Evolutionary conservation across 2,329 filamentous ascomycete genomes (phyloP).

Genomic region (Aspergillus fischeri): DNA sequence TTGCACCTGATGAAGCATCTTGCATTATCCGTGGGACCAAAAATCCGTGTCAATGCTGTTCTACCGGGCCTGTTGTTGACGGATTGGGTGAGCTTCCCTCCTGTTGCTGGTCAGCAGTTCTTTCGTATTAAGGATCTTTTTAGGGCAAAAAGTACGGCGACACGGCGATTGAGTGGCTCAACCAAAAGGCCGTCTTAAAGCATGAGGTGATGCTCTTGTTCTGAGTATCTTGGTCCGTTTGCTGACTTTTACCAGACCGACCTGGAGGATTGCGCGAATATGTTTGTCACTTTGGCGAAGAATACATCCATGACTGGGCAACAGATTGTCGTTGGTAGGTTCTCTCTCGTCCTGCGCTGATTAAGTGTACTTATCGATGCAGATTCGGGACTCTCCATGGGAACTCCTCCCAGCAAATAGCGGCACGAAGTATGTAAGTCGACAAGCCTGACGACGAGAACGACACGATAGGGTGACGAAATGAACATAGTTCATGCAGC

Average conservation of each 20-base stretch:
- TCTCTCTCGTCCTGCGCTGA: background rate
- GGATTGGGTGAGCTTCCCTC: background rate
- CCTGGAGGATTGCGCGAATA: conserved; percentile 26
- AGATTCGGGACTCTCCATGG: background rate
- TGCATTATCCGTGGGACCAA: conserved; percentile 38
- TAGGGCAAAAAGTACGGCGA: background rate
- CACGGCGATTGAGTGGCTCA: background rate
- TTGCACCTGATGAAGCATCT: conserved; percentile 58
- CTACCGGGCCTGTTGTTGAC: background rate
- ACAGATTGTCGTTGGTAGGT: conserved; percentile 27
- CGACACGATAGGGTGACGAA: too few species aligned
- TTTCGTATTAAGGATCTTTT: background rate
- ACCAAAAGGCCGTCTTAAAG: background rate
- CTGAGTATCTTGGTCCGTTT: background rate
- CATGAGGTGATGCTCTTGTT: background rate
- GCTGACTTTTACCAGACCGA: conserved; percentile 16
- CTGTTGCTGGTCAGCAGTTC: background rate
- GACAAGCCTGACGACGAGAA: too few species aligned
- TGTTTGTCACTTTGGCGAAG: conserved; percentile 22
- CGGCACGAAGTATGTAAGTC: too few species aligned
- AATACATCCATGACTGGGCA: conserved; percentile 33
- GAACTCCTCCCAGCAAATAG: background rate
- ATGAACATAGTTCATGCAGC: too few species aligned
- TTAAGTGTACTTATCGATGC: background rate
- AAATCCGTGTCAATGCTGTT: conserved; percentile 57